phyloP scores from a whole-genome alignment of 768 basidiomycete species.

The Mycena kentingensis region DNA sequence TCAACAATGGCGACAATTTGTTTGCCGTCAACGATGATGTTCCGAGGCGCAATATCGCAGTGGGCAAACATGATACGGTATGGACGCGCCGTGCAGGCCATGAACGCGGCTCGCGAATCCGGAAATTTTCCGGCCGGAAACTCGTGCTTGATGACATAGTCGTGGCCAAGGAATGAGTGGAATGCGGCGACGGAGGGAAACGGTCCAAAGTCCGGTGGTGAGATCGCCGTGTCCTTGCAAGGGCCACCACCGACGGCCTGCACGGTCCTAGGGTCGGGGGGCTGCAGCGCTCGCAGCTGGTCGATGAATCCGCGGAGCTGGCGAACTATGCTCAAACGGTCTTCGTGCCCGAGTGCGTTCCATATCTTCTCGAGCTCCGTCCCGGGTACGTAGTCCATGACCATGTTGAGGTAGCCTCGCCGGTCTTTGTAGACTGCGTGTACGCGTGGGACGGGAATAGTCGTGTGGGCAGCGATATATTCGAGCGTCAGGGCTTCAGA shows the following conservation, averaged over 20 bases:
- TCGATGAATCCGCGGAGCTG: too few relatives aligned
- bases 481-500: constrained; percentile 3
- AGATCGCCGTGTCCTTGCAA: neutral
- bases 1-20: constrained; percentile 38
- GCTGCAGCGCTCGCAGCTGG: neutral
- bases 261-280: neutral
- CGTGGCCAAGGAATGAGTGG: neutral
- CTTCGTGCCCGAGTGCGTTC: neutral
- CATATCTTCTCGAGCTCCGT: neutral
- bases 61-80: constrained; percentile 35
- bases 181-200: neutral
- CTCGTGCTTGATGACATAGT: neutral
- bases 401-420: neutral
- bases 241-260: neutral
- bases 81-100: neutral
- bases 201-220: neutral
- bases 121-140: too few relatives aligned
- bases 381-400: constrained; percentile 4
- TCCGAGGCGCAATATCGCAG: constrained; percentile 45
- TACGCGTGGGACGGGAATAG: constrained; percentile 1
- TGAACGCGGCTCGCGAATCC: too few relatives aligned
- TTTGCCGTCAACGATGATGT: constrained; percentile 39
- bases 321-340: neutral
- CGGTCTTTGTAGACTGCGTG: neutral
- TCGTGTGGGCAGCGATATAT: neutral